Evolutionary conservation across 208 protist species (phyloP).

Genomic region (Wallacemonas sp.): DNA sequence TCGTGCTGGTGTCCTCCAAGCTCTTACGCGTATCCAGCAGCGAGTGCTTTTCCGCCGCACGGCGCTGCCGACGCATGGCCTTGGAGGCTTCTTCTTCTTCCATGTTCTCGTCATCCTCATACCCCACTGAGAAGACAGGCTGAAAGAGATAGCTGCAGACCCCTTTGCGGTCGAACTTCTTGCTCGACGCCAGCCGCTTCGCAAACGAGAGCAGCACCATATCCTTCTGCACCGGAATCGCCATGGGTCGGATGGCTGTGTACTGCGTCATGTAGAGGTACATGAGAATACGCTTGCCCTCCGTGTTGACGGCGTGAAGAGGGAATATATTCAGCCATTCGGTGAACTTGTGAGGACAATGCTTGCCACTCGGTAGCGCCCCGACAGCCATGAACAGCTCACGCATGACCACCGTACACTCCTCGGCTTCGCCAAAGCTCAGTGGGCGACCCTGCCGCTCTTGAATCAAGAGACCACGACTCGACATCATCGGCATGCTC

Average conservation of each 20-base stretch:
- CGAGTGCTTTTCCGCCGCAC: constrained; percentile 7
- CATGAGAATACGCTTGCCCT: constrained; percentile 55
- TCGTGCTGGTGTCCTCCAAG: background rate
- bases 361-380: constrained; percentile 39
- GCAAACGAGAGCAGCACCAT: constrained; percentile 39
- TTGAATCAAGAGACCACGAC: constrained; percentile 19
- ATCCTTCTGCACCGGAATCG: constrained; percentile 39
- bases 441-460: constrained; percentile 23
- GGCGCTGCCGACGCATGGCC: constrained; percentile 4
- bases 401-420: constrained; percentile 47
- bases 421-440: constrained; percentile 38
- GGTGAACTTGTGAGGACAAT: constrained; percentile 40
- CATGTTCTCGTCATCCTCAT: constrained; percentile 1
- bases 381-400: constrained; percentile 60
- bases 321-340: constrained; percentile 66
- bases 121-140: constrained; percentile 26
- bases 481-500: constrained; percentile 50
- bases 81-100: constrained; percentile 13
- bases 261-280: constrained; percentile 45
- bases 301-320: constrained; percentile 58
- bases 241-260: constrained; percentile 27
- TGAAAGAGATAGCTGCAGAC: constrained; percentile 45
- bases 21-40: background rate
- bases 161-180: constrained; percentile 18
- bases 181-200: constrained; percentile 12